phyloP scores from a whole-genome alignment of 2,329 filamentous ascomycete species.

The Blastomyces emzantsi region DNA sequence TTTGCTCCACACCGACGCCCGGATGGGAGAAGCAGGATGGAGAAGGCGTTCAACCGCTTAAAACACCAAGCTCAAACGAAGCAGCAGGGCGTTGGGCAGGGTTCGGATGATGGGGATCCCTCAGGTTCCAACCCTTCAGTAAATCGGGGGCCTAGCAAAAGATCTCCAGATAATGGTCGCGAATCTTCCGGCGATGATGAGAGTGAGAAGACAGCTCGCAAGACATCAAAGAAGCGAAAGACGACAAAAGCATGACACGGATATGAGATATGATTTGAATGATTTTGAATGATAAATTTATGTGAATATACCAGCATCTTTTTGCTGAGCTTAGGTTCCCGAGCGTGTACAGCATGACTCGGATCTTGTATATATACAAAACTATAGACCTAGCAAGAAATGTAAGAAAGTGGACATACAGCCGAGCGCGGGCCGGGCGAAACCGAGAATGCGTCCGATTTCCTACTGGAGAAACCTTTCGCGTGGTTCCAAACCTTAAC shows the following conservation, averaged over 20 bases:
- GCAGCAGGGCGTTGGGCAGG: constrained; percentile 14
- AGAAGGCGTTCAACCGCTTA: constrained; percentile 61
- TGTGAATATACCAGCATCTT: not conserved
- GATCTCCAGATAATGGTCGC: not conserved
- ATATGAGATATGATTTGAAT: not conserved
- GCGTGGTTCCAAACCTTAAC: too few relatives aligned
- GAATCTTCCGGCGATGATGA: not conserved
- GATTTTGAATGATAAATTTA: constrained; percentile 1
- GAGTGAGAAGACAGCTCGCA: not conserved
- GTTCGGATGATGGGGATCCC: constrained; percentile 11
- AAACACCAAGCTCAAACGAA: constrained; percentile 44
- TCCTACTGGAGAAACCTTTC: too few relatives aligned
- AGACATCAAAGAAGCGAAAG: constrained; percentile 4
- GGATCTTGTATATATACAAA: not conserved
- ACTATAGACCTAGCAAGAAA: not conserved
- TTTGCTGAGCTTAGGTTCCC: not conserved
- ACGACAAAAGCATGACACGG: not conserved
- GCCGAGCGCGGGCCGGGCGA: too few relatives aligned
- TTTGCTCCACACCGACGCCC: constrained; percentile 61
- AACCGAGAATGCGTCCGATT: too few relatives aligned
- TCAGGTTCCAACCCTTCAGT: constrained; percentile 9
- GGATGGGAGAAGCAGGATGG: constrained; percentile 62
- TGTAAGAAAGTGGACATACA: too few relatives aligned
- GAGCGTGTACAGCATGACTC: not conserved
- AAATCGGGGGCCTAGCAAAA: constrained; percentile 2